Base-by-base conservation (phyloP, 106 monocot genomes). In the Dendrobium chrysotoxum region DNA sequence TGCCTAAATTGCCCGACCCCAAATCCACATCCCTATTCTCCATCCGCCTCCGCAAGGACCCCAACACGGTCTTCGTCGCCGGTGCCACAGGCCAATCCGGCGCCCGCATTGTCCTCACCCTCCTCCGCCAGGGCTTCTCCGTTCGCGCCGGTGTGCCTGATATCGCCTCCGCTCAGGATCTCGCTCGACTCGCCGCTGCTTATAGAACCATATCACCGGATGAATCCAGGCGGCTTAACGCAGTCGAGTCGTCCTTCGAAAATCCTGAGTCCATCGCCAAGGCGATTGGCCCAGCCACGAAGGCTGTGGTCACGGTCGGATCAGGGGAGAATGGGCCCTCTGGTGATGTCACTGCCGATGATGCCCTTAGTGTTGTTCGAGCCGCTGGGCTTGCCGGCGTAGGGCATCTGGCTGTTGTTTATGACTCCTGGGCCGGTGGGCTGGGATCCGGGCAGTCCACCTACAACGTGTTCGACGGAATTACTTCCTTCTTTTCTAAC, bases 111-210 rank as follows among this genome's bases (percentile, higher is more conserved):
- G 86, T 86, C 35, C 89, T 79, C 85, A 83, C 79, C 7, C 87
- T 98, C 20, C 85, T 98, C 12, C 84, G 91, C 4, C 74, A 84
- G 30, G 97, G 94, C n/a, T 98, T 92, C 80, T 77, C 81, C 8
- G 97, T 98, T 64, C 73, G 97, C 13, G 97, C 97, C 15, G 97
- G 92, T 30, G 97, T 98, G n/a, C 85, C 97, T 3, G 97, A 98
- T 71, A 89, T 98, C 38, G 64, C 80, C 53, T 77, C 90, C 5
- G 97, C 97, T 0, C 97, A 98, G 82, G 94, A 98, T 16, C 94
- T 98, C 23, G 97, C 97, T 40, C 86, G 90, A 16, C 77, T 98
- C 23, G 97, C 94, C 15, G 79, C 90, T 0, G 80, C 94, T 6
- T 98, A 98, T 81, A 96, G 89, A 86, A 76, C 93, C 66, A 92